Evolutionary conservation across 2,329 filamentous ascomycete genomes (phyloP).

Genomic region (Arthroderma sp.): DNA sequence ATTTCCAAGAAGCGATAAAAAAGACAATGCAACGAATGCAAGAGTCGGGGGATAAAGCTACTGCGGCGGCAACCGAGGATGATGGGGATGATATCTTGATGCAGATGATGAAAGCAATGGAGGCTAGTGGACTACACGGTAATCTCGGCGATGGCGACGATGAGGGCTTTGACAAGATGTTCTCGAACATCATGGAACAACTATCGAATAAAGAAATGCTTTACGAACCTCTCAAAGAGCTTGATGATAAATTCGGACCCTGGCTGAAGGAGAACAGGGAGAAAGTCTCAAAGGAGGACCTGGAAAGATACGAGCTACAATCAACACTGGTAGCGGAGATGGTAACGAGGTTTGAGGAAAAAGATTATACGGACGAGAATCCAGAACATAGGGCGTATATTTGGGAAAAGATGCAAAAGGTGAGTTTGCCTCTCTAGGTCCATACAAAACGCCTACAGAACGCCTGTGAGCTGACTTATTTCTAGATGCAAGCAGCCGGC

Average conservation of each 20-base stretch:
- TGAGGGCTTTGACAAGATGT: constrained; percentile 85
- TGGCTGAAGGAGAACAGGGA: constrained; percentile 71
- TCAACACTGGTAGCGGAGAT: constrained; percentile 70
- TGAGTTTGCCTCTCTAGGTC: constrained; percentile 31
- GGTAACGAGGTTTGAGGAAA: constrained; percentile 73
- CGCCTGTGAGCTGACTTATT: constrained; percentile 9
- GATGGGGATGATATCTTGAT: constrained; percentile 70
- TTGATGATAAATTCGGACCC: constrained; percentile 78
- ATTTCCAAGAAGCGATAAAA: constrained; percentile 84
- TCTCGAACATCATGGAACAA: constrained; percentile 98
- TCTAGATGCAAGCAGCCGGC: constrained; percentile 89
- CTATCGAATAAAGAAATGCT: constrained; percentile 96
- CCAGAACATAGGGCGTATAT: constrained; percentile 76
- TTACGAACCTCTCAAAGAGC: constrained; percentile 97
- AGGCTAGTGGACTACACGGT: constrained; percentile 37
- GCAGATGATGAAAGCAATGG: constrained; percentile 86
- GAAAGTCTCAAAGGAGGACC: constrained; percentile 52
- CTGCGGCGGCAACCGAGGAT: constrained; percentile 54
- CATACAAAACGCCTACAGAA: background rate
- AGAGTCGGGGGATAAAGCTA: constrained; percentile 70
- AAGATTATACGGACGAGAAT: constrained; percentile 70
- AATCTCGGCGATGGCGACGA: constrained; percentile 40
- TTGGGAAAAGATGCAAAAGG: constrained; percentile 95
- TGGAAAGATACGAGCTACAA: constrained; percentile 71
- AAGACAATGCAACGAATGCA: constrained; percentile 96